phyloP scores from a whole-genome alignment of 352 stramenopile genomes.

The Halophytophthora polymorphica region DNA sequence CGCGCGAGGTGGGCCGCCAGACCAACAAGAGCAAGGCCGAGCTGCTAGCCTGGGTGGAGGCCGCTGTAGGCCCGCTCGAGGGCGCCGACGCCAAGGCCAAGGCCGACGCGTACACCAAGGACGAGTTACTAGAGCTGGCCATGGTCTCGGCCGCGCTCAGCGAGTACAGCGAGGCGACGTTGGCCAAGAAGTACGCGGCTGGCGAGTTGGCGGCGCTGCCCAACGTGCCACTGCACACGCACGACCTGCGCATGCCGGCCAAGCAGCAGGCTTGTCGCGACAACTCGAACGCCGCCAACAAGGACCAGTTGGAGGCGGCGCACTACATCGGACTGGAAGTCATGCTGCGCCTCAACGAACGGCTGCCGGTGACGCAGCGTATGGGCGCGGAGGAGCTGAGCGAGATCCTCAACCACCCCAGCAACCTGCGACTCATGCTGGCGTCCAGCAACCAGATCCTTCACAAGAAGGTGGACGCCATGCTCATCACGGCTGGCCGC shows the following conservation, averaged over 20 bases:
- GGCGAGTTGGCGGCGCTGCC: slow-evolving; percentile 32
- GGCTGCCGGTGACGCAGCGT: slow-evolving; percentile 28
- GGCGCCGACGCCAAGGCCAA: slow-evolving; percentile 10
- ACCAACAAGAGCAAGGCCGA: slow-evolving; percentile 32
- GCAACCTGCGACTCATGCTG: slow-evolving; percentile 40
- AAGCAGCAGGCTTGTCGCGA: slow-evolving; percentile 41
- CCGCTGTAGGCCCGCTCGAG: slow-evolving; percentile 24
- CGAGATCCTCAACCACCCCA: slow-evolving; percentile 39
- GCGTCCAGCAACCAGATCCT: slow-evolving; percentile 35
- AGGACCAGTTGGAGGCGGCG: slow-evolving; percentile 34
- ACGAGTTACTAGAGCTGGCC: slow-evolving; percentile 37
- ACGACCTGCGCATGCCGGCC: slow-evolving; percentile 30
- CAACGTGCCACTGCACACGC: slow-evolving; percentile 35
- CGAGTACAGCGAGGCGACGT: slow-evolving; percentile 24
- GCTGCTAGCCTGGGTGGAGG: slow-evolving; percentile 29
- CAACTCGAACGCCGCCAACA: slow-evolving; percentile 30
- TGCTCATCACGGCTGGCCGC: slow-evolving; percentile 27
- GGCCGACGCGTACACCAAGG: slow-evolving; percentile 23
- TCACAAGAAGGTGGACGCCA: slow-evolving; percentile 42
- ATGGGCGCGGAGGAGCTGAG: slow-evolving; percentile 42
- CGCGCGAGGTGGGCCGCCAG: slow-evolving; percentile 30
- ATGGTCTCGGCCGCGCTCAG: slow-evolving; percentile 37
- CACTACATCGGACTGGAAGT: slow-evolving; percentile 49
- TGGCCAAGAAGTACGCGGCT: slow-evolving; percentile 26
- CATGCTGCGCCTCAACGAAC: slow-evolving; percentile 43